Evolutionary conservation across 257 asterid genomes (phyloP).

Genomic region (Echium plantagineum): DNA sequence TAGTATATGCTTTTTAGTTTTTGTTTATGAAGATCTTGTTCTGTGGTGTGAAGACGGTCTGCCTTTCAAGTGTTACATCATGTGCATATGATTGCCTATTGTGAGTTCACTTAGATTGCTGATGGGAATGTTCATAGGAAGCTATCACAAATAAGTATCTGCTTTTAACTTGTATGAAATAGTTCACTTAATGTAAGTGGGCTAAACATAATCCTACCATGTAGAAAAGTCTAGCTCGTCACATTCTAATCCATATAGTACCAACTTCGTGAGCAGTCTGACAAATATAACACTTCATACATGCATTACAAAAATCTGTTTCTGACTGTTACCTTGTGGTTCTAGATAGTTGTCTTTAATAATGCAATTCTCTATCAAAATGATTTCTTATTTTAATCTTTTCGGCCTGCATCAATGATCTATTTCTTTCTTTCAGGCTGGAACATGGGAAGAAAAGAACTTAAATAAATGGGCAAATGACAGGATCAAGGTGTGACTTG

Average conservation of each 20-base stretch:
- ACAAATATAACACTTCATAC: no score
- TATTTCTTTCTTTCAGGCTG: slow-evolving; percentile 28
- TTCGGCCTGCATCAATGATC: neutral
- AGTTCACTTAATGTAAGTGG: no score
- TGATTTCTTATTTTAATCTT: neutral
- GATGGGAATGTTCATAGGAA: no score
- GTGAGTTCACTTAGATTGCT: no score
- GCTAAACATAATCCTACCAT: no score
- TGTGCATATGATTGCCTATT: neutral
- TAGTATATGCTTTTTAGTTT: neutral
- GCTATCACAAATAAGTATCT: neutral
- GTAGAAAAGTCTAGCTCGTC: no score
- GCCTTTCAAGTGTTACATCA: neutral
- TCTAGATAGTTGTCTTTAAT: neutral
- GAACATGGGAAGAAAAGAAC: slow-evolving; percentile 47
- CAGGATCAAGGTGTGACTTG: slow-evolving; percentile 30
- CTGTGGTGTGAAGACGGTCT: neutral
- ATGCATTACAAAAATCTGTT: no score
- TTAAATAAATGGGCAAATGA: slow-evolving; percentile 37
- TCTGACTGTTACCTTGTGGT: neutral
- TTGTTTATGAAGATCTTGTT: neutral
- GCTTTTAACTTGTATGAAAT: neutral
- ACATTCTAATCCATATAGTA: no score
- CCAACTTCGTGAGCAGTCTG: no score
- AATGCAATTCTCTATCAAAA: neutral